Evolutionary conservation across 306 rosid species (phyloP).

Genomic region (Casuarina cunninghamiana): DNA sequence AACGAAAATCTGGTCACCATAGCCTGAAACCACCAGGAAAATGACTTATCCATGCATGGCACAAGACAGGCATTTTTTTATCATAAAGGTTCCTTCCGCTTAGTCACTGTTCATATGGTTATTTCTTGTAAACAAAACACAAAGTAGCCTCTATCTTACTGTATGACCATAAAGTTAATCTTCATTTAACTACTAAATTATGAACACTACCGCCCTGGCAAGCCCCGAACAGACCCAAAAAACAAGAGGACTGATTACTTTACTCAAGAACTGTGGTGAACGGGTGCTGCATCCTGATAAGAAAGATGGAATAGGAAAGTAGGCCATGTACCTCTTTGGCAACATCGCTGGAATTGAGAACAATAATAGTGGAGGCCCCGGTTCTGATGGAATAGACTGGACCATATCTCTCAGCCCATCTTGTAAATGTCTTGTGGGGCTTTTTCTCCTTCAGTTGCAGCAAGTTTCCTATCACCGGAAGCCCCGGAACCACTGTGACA

Average conservation of each 20-base stretch:
- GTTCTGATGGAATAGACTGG: conserved; percentile 81
- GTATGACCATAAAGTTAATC: too few relatives aligned
- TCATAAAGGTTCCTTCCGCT: too few relatives aligned
- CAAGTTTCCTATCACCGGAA: conserved; percentile 81
- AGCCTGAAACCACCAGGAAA: conserved; percentile 52
- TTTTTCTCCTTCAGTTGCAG: conserved; percentile 94
- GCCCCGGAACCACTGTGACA: conserved; percentile 74
- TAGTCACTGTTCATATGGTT: too few relatives aligned
- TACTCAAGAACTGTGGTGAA: background rate
- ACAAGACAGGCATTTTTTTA: too few relatives aligned
- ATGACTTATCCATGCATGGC: too few relatives aligned
- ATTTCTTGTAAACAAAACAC: background rate
- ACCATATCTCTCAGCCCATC: conserved; percentile 68
- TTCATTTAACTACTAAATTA: background rate
- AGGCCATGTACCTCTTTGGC: conserved; percentile 66
- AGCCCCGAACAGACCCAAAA: too few relatives aligned
- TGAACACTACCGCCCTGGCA: background rate
- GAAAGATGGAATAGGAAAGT: background rate
- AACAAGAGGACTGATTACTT: background rate
- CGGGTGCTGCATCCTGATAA: background rate
- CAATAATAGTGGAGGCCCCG: conserved; percentile 78
- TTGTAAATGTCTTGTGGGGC: conserved; percentile 76
- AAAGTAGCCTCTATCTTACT: background rate
- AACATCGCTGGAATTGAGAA: conserved; percentile 67
- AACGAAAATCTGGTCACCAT: conserved; percentile 86